These are phyloP conservation scores for Sclerotinia trifoliorum DNA, from an alignment of 2,329 filamentous ascomycete genomes.

Conservation along the genomic window DNA sequence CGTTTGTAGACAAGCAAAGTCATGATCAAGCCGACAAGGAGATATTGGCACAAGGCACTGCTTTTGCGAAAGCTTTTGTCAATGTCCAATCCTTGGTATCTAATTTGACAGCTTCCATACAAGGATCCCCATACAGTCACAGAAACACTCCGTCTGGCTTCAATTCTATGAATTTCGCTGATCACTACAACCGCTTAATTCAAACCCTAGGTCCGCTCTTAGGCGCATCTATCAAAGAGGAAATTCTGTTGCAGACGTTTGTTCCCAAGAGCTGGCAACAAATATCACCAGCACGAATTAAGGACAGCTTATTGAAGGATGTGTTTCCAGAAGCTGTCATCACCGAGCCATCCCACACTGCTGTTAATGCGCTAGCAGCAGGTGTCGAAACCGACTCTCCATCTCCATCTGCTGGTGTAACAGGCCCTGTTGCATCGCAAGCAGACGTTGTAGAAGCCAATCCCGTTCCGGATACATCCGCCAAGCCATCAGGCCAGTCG, in stretches of 20 bases:
- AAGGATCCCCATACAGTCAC: constrained; percentile 56
- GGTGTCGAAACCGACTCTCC: neutral
- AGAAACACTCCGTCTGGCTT: constrained; percentile 60
- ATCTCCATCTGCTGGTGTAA: neutral
- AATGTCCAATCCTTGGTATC: constrained; percentile 74
- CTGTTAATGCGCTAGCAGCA: neutral
- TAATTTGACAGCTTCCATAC: constrained; percentile 72
- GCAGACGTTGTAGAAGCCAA: neutral
- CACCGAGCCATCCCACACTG: constrained; percentile 25
- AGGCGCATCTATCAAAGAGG: constrained; percentile 79
- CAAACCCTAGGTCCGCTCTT: constrained; percentile 75
- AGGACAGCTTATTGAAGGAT: constrained; percentile 28
- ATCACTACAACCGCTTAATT: constrained; percentile 76
- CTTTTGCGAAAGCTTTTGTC: constrained; percentile 73
- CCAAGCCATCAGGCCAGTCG: neutral
- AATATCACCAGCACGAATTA: constrained; percentile 27
- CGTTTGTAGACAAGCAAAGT: constrained; percentile 53
- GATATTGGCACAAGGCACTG: constrained; percentile 65
- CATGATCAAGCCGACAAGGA: constrained; percentile 43
- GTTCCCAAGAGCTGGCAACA: constrained; percentile 67
- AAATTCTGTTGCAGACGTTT: constrained; percentile 69
- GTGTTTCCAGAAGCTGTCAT: constrained; percentile 22
- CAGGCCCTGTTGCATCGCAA: neutral
- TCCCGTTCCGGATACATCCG: neutral
- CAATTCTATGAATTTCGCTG: constrained; percentile 75